Conservation (phyloP, 805 yeast genomes). For the Metschnikowia rubicola region DNA sequence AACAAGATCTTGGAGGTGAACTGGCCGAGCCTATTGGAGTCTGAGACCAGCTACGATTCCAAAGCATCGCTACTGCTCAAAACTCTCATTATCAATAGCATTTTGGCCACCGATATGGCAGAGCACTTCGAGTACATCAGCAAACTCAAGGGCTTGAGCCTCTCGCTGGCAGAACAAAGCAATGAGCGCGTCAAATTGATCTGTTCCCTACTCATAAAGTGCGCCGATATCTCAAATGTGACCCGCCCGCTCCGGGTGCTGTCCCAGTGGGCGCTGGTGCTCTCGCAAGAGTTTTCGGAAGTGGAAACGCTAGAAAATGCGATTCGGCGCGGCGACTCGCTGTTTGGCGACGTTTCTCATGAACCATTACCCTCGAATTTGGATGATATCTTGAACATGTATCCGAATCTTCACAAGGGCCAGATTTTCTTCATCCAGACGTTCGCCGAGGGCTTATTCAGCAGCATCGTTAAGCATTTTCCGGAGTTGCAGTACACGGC, state of each 20-base stretch:
- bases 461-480: slow-evolving; percentile 54
- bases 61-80: slow-evolving; percentile 16
- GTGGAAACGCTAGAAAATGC: slow-evolving; percentile 50
- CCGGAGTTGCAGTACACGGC: slow-evolving; percentile 59
- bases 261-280: slow-evolving; percentile 82
- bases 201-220: slow-evolving; percentile 72
- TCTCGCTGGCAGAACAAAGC: slow-evolving; percentile 18
- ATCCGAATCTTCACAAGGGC: slow-evolving; percentile 57
- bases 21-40: slow-evolving; percentile 34
- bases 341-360: slow-evolving; percentile 20
- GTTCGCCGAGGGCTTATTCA: slow-evolving; percentile 77
- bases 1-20: slow-evolving; percentile 32
- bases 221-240: slow-evolving; percentile 95
- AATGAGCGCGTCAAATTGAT: slow-evolving; percentile 41
- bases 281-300: slow-evolving; percentile 74
- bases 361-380: slow-evolving; percentile 37
- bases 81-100: slow-evolving; percentile 33
- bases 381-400: slow-evolving; percentile 42
- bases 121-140: slow-evolving; percentile 71
- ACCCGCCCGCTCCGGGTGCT: slow-evolving; percentile 74
- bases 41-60: slow-evolving; percentile 39
- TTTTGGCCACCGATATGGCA: slow-evolving; percentile 83
- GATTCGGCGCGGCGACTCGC: slow-evolving; percentile 10
- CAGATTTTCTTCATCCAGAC: slow-evolving; percentile 81
- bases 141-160: slow-evolving; percentile 39